Evolutionary conservation across 805 yeast species (phyloP).

Genomic region (Alloascoidea africana): DNA sequence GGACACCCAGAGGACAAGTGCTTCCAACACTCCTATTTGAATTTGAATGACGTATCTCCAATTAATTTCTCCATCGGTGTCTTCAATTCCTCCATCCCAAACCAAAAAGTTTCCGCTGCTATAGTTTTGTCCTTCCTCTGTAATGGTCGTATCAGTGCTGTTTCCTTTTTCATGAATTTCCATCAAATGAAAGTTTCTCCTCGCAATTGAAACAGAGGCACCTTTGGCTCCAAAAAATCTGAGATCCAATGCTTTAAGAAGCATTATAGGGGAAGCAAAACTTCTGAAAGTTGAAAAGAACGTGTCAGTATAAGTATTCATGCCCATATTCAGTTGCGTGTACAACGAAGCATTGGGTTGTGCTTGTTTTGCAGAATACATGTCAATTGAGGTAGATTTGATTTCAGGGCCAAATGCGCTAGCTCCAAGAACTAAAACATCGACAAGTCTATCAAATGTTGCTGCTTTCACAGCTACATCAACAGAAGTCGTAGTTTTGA

Average conservation of each 20-base stretch:
- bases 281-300: conserved; percentile 58
- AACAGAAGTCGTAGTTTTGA: too few relatives aligned
- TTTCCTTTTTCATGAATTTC: conserved; percentile 2
- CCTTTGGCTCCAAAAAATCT: conserved; percentile 49
- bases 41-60: conserved; percentile 60
- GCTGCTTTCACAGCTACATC: conserved; percentile 52
- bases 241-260: conserved; percentile 35
- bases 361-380: conserved; percentile 13
- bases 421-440: conserved; percentile 60
- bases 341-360: neutral
- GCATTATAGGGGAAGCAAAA: conserved; percentile 39
- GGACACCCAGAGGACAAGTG: conserved; percentile 51
- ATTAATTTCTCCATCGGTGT: conserved; percentile 34
- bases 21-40: conserved; percentile 70
- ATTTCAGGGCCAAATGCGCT: conserved; percentile 27
- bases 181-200: conserved; percentile 4
- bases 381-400: conserved; percentile 6
- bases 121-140: conserved; percentile 18
- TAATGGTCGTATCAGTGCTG: conserved; percentile 2
- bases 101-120: conserved; percentile 13
- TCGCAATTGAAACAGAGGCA: conserved; percentile 40
- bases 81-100: conserved; percentile 11
- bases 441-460: conserved; percentile 60
- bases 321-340: conserved; percentile 38
- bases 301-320: conserved; percentile 46